Evolutionary conservation across 805 yeast genomes (phyloP).

Genomic region (Naumovozyma castellii): DNA sequence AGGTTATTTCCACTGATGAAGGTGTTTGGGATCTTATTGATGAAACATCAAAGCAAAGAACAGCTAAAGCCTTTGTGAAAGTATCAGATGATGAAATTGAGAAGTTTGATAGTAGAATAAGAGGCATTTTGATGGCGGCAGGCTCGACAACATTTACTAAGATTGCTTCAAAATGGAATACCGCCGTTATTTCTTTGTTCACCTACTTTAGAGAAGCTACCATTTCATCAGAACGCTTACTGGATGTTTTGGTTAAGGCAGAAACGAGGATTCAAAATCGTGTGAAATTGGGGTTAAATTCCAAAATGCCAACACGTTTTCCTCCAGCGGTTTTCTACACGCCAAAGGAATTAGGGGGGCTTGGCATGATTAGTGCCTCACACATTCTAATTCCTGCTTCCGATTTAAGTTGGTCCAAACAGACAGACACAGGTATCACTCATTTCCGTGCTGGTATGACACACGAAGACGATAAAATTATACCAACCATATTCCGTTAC

Average conservation of each 20-base stretch:
- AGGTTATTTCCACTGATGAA: slow-evolving; percentile 51
- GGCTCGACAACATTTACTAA: slow-evolving; percentile 94
- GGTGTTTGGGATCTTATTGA: slow-evolving; percentile 87
- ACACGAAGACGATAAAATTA: slow-evolving; percentile 65
- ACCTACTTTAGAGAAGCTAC: slow-evolving; percentile 92
- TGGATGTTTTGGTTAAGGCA: slow-evolving; percentile 77
- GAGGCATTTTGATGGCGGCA: slow-evolving; percentile 88
- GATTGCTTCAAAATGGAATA: slow-evolving; percentile 92
- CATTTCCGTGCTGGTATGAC: slow-evolving; percentile 93
- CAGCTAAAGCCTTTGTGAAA: slow-evolving; percentile 78
- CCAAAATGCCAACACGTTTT: slow-evolving; percentile 96
- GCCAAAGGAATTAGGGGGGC: slow-evolving; percentile 93
- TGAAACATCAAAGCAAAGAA: slow-evolving; percentile 64
- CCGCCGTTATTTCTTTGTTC: slow-evolving; percentile 75
- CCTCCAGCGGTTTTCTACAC: slow-evolving; percentile 99
- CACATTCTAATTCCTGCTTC: slow-evolving; percentile 92
- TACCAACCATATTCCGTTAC: slow-evolving; percentile 90
- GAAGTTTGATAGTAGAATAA: slow-evolving; percentile 68
- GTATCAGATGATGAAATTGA: slow-evolving; percentile 76
- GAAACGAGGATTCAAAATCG: slow-evolving; percentile 91
- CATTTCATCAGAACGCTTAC: slow-evolving; percentile 64
- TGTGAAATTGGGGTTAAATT: slow-evolving; percentile 88
- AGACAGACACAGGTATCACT: slow-evolving; percentile 88
- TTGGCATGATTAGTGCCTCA: slow-evolving; percentile 96
- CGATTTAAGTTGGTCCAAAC: slow-evolving; percentile 83